phyloP scores from a whole-genome alignment of 83 land plant species.

The Picea engelmannii region DNA sequence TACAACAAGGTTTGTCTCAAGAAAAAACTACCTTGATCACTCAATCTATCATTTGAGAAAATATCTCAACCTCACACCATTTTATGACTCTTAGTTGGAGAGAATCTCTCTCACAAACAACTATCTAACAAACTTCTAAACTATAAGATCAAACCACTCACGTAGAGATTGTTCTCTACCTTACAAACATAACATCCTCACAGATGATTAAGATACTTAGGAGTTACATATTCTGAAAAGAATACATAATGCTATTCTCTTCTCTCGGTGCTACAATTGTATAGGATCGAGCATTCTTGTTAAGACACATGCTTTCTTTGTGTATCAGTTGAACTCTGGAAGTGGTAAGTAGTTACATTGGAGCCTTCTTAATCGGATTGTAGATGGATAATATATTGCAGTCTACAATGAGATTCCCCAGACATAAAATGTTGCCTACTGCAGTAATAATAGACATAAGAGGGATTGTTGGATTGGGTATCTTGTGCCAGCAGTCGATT shows the following conservation, averaged over 20 bases:
- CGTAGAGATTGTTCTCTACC: too few species aligned
- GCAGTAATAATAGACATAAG: slow-evolving; percentile 18
- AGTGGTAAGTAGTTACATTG: slow-evolving; percentile 19
- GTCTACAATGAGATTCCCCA: slow-evolving; percentile 29
- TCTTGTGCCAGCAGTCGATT: slow-evolving; percentile 11
- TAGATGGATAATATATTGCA: slow-evolving; percentile 26
- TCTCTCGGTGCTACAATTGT: slow-evolving; percentile 29
- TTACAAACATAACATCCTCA: too few species aligned
- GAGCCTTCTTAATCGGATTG: slow-evolving; percentile 20
- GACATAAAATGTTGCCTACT: slow-evolving; percentile 20
- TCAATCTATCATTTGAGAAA: too few species aligned
- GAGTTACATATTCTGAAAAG: too few species aligned
- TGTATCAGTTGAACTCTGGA: slow-evolving; percentile 28
- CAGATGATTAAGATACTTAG: too few species aligned
- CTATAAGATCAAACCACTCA: too few species aligned
- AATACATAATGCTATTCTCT: slow-evolving; percentile 6
- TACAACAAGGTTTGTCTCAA: too few species aligned
- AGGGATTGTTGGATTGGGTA: slow-evolving; percentile 20
- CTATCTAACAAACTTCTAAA: too few species aligned
- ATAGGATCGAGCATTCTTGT: slow-evolving; percentile 6
- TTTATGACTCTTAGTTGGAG: too few species aligned
- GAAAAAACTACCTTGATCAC: too few species aligned
- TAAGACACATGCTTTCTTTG: slow-evolving; percentile 23
- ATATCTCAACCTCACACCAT: too few species aligned
- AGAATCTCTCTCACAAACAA: too few species aligned